phyloP scores from a whole-genome alignment of 129 eudicot genomes.

The Kitagawia praeruptora region DNA sequence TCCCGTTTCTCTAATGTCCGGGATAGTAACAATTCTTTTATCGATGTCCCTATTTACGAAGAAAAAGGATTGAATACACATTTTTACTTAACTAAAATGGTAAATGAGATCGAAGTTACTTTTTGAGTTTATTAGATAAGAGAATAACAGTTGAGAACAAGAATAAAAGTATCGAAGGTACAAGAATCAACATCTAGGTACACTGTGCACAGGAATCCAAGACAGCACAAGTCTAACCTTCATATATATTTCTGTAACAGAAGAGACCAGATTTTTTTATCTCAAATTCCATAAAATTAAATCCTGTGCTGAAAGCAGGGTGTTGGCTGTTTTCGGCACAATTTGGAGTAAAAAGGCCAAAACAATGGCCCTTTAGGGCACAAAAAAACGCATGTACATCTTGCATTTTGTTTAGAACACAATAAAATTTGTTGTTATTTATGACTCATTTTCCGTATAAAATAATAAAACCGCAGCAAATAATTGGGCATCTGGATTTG shows the following conservation, averaged over 20 bases:
- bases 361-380: too few relatives aligned
- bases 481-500: too few relatives aligned
- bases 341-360: too few relatives aligned
- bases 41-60: slow-evolving; percentile 69
- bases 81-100: not conserved
- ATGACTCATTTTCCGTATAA: too few relatives aligned
- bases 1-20: slow-evolving; percentile 95
- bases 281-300: not conserved
- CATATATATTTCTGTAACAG: not conserved
- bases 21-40: slow-evolving; percentile 70
- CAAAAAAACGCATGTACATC: too few relatives aligned
- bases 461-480: too few relatives aligned
- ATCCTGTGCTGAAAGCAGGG: not conserved
- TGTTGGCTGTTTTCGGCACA: too few relatives aligned
- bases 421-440: too few relatives aligned
- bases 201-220: not conserved
- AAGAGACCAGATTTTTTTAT: not conserved
- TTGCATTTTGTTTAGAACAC: too few relatives aligned
- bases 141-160: not conserved
- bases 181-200: not conserved
- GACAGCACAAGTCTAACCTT: not conserved
- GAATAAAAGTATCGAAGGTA: not conserved
- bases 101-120: not conserved
- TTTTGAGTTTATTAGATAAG: not conserved
- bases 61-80: not conserved